phyloP scores from a whole-genome alignment of 2,329 filamentous ascomycete species.

The Botrytis tulipae region DNA sequence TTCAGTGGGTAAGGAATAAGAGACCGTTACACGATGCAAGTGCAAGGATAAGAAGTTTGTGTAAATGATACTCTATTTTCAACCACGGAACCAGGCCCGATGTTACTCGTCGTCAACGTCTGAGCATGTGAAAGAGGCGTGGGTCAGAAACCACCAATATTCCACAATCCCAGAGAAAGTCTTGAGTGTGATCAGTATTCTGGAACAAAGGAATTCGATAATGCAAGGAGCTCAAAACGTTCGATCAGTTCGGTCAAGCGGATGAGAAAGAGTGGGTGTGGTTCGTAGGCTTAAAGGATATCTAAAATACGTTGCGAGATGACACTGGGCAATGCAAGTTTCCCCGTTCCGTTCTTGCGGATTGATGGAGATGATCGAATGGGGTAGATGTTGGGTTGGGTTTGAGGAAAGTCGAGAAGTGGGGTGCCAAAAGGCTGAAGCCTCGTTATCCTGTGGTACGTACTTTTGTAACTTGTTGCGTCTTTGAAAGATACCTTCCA shows the following conservation, averaged over 20 bases:
- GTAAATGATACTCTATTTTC: background rate
- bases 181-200: background rate
- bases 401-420: background rate
- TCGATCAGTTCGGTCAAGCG: constrained; percentile 17
- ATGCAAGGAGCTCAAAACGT: background rate
- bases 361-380: constrained; percentile 5
- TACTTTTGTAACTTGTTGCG: background rate
- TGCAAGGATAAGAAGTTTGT: background rate
- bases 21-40: background rate
- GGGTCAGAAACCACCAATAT: background rate
- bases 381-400: background rate
- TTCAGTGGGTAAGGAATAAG: background rate
- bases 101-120: background rate
- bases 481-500: background rate
- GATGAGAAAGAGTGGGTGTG: constrained; percentile 7
- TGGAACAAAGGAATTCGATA: background rate
- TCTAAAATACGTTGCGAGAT: background rate
- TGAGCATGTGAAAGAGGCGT: constrained; percentile 11
- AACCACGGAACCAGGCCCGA: constrained; percentile 2
- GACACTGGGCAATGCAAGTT: background rate
- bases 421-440: background rate
- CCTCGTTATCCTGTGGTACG: background rate
- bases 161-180: background rate
- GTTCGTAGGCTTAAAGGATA: background rate
- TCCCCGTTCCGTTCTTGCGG: background rate